Evolutionary conservation across 257 asterid genomes (phyloP).

Genomic region (Echites panduratus): DNA sequence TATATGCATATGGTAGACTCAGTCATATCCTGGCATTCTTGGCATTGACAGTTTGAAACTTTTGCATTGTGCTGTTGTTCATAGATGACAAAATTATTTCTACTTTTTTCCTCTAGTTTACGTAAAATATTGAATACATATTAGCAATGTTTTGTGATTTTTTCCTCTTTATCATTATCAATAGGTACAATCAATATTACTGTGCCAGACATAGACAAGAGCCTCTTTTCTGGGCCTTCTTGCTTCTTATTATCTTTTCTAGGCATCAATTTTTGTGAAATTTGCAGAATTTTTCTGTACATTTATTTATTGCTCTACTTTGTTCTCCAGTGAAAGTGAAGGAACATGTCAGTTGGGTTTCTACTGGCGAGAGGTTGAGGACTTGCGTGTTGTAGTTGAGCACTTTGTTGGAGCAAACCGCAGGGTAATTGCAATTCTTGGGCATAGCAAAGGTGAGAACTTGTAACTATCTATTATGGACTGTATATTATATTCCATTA

Average conservation of each 20-base stretch:
- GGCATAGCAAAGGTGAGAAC: slow-evolving; percentile 79
- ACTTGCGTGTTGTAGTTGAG: slow-evolving; percentile 67
- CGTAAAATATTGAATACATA: neutral
- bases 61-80: neutral
- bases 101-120: neutral
- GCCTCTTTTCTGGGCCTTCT: neutral
- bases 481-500: neutral
- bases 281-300: neutral
- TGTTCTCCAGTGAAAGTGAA: slow-evolving; percentile 79
- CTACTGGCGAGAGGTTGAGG: slow-evolving; percentile 66
- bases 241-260: too few species aligned
- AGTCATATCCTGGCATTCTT: neutral
- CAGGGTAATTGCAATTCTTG: slow-evolving; percentile 50
- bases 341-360: slow-evolving; percentile 66
- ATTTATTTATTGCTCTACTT: slow-evolving; percentile 11
- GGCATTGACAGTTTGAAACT: neutral
- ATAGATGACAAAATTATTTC: neutral
- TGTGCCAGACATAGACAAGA: neutral
- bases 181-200: neutral
- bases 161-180: neutral
- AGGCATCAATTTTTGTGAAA: neutral
- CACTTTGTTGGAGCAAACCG: slow-evolving; percentile 47
- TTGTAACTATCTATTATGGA: neutral
- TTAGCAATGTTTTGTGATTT: neutral
- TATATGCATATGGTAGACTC: neutral